These are phyloP conservation scores for Chaetomium sp. DNA, from an alignment of 2,329 filamentous ascomycete genomes.

Conservation along the genomic window DNA sequence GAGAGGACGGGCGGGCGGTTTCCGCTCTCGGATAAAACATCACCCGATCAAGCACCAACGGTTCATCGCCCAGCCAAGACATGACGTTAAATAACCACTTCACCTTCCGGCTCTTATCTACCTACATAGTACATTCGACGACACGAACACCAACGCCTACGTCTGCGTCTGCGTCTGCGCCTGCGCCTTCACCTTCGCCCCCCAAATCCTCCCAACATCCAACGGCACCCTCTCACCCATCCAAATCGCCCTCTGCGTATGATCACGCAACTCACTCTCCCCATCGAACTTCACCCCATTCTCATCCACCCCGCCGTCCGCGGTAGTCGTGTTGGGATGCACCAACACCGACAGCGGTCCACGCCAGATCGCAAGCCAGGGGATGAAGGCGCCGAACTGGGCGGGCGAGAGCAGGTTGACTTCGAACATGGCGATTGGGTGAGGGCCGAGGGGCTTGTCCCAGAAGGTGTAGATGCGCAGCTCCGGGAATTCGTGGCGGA, in stretches of 20 bases:
- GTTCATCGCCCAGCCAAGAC: no score
- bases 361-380: constrained; percentile 77
- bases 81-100: no score
- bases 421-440: constrained; percentile 85
- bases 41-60: no score
- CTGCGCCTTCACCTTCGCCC: background rate
- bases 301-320: constrained; percentile 26
- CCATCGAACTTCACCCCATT: background rate
- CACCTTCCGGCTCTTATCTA: no score
- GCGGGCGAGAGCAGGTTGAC: constrained; percentile 80
- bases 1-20: no score
- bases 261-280: constrained; percentile 44
- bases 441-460: constrained; percentile 73
- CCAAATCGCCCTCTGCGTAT: constrained; percentile 66
- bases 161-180: background rate
- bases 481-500: constrained; percentile 80
- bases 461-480: constrained; percentile 73
- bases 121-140: no score
- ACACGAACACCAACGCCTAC: no score
- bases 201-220: constrained; percentile 46
- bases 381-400: constrained; percentile 83
- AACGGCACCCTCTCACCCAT: constrained; percentile 61
- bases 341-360: constrained; percentile 73
- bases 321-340: constrained; percentile 70
- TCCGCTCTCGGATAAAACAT: no score